Evolutionary conservation across 305 asterid genomes (phyloP).

Genomic region (Solanum aculeatissimum): DNA sequence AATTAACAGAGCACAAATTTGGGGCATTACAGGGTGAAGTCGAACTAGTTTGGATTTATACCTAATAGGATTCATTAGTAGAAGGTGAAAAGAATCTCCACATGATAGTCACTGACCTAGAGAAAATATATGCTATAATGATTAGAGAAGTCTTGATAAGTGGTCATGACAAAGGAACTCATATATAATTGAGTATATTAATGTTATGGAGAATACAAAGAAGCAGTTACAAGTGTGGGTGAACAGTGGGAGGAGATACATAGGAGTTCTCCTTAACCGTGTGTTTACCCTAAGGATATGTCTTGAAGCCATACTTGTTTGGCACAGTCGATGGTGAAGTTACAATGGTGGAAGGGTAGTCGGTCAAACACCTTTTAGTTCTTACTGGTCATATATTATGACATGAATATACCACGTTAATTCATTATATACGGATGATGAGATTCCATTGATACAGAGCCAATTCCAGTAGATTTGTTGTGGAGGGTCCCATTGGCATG

Average conservation of each 20-base stretch:
- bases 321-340: neutral
- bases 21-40: neutral
- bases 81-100: neutral
- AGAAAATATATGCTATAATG: neutral
- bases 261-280: neutral
- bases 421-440: too few species aligned
- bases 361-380: neutral
- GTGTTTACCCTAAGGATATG: neutral
- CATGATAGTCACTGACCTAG: neutral
- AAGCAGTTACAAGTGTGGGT: neutral
- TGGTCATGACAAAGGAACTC: neutral
- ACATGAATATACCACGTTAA: too few species aligned
- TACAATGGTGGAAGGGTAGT: neutral
- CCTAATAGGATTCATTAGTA: neutral
- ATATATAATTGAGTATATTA: neutral
- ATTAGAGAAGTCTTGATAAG: neutral
- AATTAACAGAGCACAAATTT: neutral
- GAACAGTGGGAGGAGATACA: neutral
- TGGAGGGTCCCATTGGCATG: too few species aligned
- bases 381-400: too few species aligned
- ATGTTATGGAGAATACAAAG: neutral
- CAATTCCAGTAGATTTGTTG: too few species aligned
- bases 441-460: too few species aligned
- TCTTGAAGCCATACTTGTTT: neutral
- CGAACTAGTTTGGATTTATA: neutral